phyloP scores from a whole-genome alignment of 306 rosid genomes.

The Cicer judaicum region DNA sequence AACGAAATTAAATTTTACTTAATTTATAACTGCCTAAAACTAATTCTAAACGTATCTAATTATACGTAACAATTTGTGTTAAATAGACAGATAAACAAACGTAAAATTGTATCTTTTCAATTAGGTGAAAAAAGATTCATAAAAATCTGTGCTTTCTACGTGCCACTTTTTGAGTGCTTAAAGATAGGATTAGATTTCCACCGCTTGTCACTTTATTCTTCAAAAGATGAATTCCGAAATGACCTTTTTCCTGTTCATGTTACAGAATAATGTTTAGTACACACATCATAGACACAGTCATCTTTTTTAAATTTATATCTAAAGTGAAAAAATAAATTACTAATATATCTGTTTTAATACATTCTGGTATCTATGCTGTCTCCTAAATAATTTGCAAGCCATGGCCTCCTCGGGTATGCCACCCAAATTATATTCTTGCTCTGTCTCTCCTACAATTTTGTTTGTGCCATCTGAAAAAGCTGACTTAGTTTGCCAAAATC shows the following conservation, averaged over 20 bases:
- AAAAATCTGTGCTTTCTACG: conserved; percentile 50
- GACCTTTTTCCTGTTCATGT: conserved; percentile 45
- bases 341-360: conserved; percentile 1
- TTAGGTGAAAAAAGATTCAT: conserved; percentile 35
- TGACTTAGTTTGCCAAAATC: conserved; percentile 38
- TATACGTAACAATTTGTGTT: too few species aligned
- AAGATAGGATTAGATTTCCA: conserved; percentile 45
- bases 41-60: too few species aligned
- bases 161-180: conserved; percentile 52
- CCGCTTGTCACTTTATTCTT: conserved; percentile 49
- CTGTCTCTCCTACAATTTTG: conserved; percentile 45
- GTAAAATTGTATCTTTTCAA: background rate
- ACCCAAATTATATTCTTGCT: conserved; percentile 12
- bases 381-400: conserved; percentile 29
- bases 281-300: background rate
- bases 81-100: background rate
- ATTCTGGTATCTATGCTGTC: conserved; percentile 26
- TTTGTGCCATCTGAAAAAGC: conserved; percentile 56
- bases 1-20: too few species aligned
- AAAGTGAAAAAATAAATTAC: background rate
- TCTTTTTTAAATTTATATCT: background rate
- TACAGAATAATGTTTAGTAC: conserved; percentile 24
- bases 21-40: too few species aligned
- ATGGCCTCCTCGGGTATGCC: conserved; percentile 40
- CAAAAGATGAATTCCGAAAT: conserved; percentile 47